A percentile compares a stretch with the other conserved stretches of the same genome.
phyloP scores from a whole-genome alignment of 441 rosid genomes.

The Croton laevigatus region DNA sequence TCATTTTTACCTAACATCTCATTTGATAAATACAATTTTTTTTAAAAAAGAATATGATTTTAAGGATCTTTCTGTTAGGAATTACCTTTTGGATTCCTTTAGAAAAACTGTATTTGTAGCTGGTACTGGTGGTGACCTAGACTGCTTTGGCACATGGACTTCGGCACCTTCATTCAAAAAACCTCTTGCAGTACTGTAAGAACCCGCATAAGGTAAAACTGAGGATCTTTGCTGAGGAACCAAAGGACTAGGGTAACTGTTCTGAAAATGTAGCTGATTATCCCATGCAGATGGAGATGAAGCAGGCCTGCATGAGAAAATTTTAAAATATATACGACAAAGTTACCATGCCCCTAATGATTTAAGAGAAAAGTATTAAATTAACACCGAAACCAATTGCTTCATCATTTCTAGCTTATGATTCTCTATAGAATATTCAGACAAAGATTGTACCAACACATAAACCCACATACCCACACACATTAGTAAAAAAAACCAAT shows the following conservation, averaged over 20 bases:
- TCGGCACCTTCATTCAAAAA: conserved; percentile 30
- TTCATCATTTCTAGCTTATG: not conserved
- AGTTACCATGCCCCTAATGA: not conserved
- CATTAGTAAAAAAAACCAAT: not conserved
- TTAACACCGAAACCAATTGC: not conserved
- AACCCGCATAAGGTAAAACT: conserved; percentile 29
- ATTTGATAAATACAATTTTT: not conserved
- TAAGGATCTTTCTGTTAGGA: not conserved
- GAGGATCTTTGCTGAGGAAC: conserved; percentile 35
- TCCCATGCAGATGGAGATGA: conserved; percentile 34
- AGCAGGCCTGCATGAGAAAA: conserved; percentile 38
- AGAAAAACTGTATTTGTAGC: conserved; percentile 33
- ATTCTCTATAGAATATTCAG: not conserved
- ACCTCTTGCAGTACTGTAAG: conserved; percentile 30
- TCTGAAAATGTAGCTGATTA: conserved; percentile 35
- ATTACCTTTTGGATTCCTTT: conserved; percentile 49
- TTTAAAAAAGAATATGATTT: conserved; percentile 16
- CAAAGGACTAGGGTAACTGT: conserved; percentile 28
- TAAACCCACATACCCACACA: not conserved
- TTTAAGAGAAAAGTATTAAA: not conserved
- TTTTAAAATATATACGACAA: not conserved
- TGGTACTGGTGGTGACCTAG: conserved; percentile 38
- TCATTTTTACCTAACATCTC: not conserved
- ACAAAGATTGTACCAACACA: not conserved
- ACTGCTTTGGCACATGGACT: conserved; percentile 42